These are phyloP conservation scores for Calonectria hawksworthii DNA, from an alignment of 2,329 filamentous ascomycete species.

Conservation along the genomic window DNA sequence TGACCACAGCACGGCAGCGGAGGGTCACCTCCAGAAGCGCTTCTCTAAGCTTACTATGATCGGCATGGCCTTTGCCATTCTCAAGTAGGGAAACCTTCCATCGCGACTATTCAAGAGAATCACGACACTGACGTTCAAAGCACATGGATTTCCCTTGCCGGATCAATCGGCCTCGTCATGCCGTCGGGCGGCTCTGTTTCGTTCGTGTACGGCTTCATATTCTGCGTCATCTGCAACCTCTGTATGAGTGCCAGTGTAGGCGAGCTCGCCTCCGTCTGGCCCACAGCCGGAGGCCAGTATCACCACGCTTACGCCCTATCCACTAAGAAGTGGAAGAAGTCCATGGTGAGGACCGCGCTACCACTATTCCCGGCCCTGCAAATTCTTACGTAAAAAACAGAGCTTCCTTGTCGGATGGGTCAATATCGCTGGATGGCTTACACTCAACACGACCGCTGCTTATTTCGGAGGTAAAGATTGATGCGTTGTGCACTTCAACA, in stretches of 20 bases:
- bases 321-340: constrained; percentile 55
- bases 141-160: constrained; percentile 55
- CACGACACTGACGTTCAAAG: constrained; percentile 27
- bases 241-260: constrained; percentile 37
- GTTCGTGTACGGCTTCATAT: constrained; percentile 59
- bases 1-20: constrained; percentile 12
- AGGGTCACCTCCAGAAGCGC: constrained; percentile 40
- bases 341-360: constrained; percentile 44
- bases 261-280: constrained; percentile 39
- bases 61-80: constrained; percentile 59
- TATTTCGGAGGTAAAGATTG: constrained; percentile 58
- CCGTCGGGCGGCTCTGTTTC: constrained; percentile 57
- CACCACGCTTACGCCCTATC: constrained; percentile 59
- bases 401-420: constrained; percentile 61
- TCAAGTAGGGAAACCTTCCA: constrained; percentile 49
- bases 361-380: neutral
- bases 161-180: constrained; percentile 58
- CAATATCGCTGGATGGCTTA: constrained; percentile 61
- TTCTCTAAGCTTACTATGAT: constrained; percentile 43
- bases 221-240: constrained; percentile 39
- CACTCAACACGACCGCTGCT: constrained; percentile 57
- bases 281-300: constrained; percentile 52
- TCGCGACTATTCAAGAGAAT: neutral
- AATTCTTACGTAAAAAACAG: constrained; percentile 37
- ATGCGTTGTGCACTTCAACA: neutral